phyloP scores from a whole-genome alignment of 495 filamentous ascomycete genomes.

The Podospora australis region DNA sequence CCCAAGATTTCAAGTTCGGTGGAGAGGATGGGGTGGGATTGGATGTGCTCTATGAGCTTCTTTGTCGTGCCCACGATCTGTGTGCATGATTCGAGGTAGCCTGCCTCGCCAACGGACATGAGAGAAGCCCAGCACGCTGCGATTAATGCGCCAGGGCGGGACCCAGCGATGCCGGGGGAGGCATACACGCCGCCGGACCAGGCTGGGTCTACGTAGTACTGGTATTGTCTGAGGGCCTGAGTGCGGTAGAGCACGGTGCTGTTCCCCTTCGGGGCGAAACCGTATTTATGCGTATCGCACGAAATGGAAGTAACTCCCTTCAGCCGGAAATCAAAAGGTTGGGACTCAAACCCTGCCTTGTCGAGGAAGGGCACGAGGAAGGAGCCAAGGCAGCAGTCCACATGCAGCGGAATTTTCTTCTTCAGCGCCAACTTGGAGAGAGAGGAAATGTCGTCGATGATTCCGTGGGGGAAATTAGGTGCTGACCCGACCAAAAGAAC shows the following conservation, averaged over 20 bases:
- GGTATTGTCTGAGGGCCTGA: constrained; percentile 67
- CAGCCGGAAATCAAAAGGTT: constrained; percentile 87
- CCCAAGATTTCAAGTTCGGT: constrained; percentile 75
- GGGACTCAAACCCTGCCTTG: constrained; percentile 80
- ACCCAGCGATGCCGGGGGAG: constrained; percentile 83
- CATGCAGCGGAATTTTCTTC: constrained; percentile 79
- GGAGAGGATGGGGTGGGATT: constrained; percentile 55
- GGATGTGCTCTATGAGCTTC: constrained; percentile 72
- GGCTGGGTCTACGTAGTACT: constrained; percentile 92
- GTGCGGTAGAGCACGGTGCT: constrained; percentile 86
- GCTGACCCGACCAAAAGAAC: constrained; percentile 90
- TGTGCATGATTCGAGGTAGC: constrained; percentile 79
- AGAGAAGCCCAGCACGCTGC: constrained; percentile 89
- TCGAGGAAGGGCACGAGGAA: constrained; percentile 90
- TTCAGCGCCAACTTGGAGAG: constrained; percentile 78
- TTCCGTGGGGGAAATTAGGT: constrained; percentile 96
- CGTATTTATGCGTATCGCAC: constrained; percentile 98
- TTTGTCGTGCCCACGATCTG: constrained; percentile 83
- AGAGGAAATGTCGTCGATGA: constrained; percentile 86
- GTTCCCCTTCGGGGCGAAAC: constrained; percentile 96
- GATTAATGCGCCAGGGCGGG: constrained; percentile 86
- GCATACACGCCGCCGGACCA: constrained; percentile 97
- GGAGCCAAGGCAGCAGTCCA: constrained; percentile 95
- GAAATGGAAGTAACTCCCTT: constrained; percentile 91
- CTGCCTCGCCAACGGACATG: constrained; percentile 81